Conservation (phyloP, 495 filamentous ascomycete genomes). For the Xylaria scruposa region DNA sequence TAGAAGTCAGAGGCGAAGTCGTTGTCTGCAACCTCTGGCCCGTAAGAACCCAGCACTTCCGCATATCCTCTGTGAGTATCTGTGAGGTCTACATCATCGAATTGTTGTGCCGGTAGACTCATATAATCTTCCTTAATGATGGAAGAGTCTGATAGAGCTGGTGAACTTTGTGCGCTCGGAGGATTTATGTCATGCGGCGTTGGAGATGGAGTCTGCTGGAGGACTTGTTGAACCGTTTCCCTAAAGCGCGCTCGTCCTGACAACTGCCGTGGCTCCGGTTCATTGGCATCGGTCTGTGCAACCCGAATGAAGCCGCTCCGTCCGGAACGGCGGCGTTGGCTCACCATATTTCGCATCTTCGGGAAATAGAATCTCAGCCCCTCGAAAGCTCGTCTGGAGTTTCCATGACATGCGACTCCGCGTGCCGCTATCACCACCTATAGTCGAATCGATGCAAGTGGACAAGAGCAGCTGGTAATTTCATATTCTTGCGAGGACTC, state of each 20-base stretch:
- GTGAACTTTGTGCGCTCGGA: slow-evolving; percentile 25
- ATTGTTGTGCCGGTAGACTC: slow-evolving; percentile 31
- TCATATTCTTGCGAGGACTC: background rate
- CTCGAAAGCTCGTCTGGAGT: background rate
- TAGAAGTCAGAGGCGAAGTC: slow-evolving; percentile 26
- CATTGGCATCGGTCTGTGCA: slow-evolving; percentile 31
- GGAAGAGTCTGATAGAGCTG: slow-evolving; percentile 33
- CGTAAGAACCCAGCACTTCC: slow-evolving; percentile 25
- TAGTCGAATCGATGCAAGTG: background rate
- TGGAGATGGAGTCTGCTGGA: slow-evolving; percentile 19
- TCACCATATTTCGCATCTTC: slow-evolving; percentile 11
- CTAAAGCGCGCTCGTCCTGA: slow-evolving; percentile 28
- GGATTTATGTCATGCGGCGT: background rate
- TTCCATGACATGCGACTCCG: background rate
- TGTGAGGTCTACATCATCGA: slow-evolving; percentile 30
- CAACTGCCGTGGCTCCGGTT: slow-evolving; percentile 21
- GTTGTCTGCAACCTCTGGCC: slow-evolving; percentile 27
- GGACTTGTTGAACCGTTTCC: slow-evolving; percentile 32
- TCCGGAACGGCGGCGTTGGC: slow-evolving; percentile 6
- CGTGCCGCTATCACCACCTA: background rate
- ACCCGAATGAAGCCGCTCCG: slow-evolving; percentile 30
- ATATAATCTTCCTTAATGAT: slow-evolving; percentile 31
- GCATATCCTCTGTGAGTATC: slow-evolving; percentile 17
- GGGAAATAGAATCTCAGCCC: background rate
- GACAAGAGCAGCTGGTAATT: background rate